Base-by-base conservation (phyloP, 2,329 filamentous ascomycete species). In the Plenodomus biglobosus region DNA sequence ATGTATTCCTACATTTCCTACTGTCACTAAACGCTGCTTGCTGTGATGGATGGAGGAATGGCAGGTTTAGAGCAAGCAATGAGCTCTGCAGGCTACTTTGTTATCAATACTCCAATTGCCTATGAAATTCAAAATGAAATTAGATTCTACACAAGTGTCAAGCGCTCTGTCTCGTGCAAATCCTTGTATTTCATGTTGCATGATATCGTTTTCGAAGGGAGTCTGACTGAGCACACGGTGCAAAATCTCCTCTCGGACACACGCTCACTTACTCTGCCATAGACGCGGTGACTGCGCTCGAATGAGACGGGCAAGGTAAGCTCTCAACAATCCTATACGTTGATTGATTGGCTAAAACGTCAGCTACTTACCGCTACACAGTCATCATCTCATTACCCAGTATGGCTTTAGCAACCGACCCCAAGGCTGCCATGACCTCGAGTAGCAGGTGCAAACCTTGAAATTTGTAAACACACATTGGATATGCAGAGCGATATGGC, bases 1-100 rank as follows among this genome's bases (percentile, higher is more conserved):
- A 64, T 69, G 68, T 69, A 68, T 64, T 66, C 59, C 55, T 69
- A 69, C 52, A 46, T 59, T 67, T 68, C 61, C 64, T 69, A 69
- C 68, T 68, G 59, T 70, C 68, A 68, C 68, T 70, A 66, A 70
- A 60, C 53, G 53, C 62, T 43, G 56, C 58, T 65, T 60, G 42
- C 41, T 38, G 52, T 55, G 46, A 53, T 50, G 54, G 46, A 47
- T 19, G 50, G 51, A 44, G 55, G 47, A 49, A 32, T 40, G 46
- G 43, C 40, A 48, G 44, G 34, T 60, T 50, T 40, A 37, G 40
- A 45, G 37, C 38, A 41, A 43, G 41, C 50, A 52, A 53, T 47
- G 48, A 53, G 51, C 55, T 60, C 52, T 53, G 54, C 44, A 46
- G 47, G 51, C 53, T 50, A 47, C 40, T 54, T 49, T 60, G 48